phyloP scores from a whole-genome alignment of 2,329 filamentous ascomycete genomes.

The Metarhizium brunneum region DNA sequence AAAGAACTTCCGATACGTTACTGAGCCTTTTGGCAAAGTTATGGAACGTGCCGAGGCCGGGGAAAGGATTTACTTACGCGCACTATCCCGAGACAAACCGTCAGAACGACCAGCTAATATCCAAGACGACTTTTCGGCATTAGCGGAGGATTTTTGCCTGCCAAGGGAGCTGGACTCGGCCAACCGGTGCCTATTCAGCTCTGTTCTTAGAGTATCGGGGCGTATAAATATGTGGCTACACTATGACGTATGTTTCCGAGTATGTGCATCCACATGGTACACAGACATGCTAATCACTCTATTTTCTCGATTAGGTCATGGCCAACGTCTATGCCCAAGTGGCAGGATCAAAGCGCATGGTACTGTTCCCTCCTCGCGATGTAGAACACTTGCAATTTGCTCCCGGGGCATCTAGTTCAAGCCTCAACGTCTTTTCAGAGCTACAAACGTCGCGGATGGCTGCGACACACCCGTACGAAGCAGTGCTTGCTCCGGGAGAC shows the following conservation, averaged over 20 bases:
- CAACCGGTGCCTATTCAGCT: constrained; percentile 60
- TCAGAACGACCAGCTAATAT: constrained; percentile 62
- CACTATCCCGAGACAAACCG: constrained; percentile 61
- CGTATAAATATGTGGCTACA: constrained; percentile 83
- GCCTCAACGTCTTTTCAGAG: constrained; percentile 57
- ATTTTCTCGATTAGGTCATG: constrained; percentile 51
- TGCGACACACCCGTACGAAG: constrained; percentile 56
- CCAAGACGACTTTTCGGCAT: constrained; percentile 57
- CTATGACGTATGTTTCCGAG: constrained; percentile 64
- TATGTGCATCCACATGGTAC: constrained; percentile 87
- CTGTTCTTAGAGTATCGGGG: constrained; percentile 70
- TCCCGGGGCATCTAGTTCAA: constrained; percentile 72
- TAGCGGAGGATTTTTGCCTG: constrained; percentile 61
- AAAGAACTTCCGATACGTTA: constrained; percentile 76
- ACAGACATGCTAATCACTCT: constrained; percentile 39
- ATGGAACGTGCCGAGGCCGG: constrained; percentile 50
- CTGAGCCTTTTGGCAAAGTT: constrained; percentile 58
- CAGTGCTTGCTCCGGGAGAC: constrained; percentile 59
- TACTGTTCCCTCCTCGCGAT: constrained; percentile 72
- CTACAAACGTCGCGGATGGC: constrained; percentile 30
- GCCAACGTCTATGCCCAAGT: constrained; percentile 81
- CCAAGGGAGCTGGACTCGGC: constrained; percentile 53
- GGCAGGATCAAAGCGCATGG: constrained; percentile 59
- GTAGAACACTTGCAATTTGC: constrained; percentile 60
- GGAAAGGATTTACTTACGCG: constrained; percentile 65